These are phyloP conservation scores for Aristolochia contorta DNA, from an alignment of 164 flowering plant genomes.

Conservation along the genomic window DNA sequence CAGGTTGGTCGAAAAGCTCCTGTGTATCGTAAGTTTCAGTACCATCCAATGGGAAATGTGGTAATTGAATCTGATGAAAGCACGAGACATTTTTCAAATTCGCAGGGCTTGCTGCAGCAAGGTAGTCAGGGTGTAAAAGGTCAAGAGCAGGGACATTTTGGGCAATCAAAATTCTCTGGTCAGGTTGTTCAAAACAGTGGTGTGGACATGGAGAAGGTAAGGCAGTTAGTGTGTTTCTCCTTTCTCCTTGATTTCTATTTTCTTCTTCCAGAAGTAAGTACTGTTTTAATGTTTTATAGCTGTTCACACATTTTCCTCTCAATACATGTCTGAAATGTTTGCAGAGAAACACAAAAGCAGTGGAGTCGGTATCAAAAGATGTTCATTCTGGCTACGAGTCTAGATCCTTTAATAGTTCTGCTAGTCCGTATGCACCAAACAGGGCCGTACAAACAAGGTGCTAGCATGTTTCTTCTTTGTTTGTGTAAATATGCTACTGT, in stretches of 20 bases:
- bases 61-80: constrained; percentile 39
- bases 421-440: constrained; percentile 20
- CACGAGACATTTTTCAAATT: constrained; percentile 19
- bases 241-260: neutral
- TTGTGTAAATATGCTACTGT: no score
- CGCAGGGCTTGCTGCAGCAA: constrained; percentile 28
- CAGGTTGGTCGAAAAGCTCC: constrained; percentile 27
- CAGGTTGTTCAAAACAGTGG: constrained; percentile 21
- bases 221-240: neutral
- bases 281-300: constrained; percentile 1
- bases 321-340: constrained; percentile 31
- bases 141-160: constrained; percentile 29
- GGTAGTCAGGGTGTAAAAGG: constrained; percentile 21
- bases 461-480: neutral
- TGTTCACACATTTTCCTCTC: neutral
- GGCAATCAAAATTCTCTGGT: constrained; percentile 30
- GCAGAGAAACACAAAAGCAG: constrained; percentile 31
- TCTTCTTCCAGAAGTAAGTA: constrained; percentile 2
- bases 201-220: constrained; percentile 46
- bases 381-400: constrained; percentile 22
- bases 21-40: constrained; percentile 53
- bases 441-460: constrained; percentile 41
- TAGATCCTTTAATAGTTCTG: constrained; percentile 27
- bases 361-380: constrained; percentile 24
- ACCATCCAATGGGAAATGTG: constrained; percentile 86